Evolutionary conservation across 768 basidiomycete species (phyloP).

Genomic region (Coprinopsis marcescibilis): DNA sequence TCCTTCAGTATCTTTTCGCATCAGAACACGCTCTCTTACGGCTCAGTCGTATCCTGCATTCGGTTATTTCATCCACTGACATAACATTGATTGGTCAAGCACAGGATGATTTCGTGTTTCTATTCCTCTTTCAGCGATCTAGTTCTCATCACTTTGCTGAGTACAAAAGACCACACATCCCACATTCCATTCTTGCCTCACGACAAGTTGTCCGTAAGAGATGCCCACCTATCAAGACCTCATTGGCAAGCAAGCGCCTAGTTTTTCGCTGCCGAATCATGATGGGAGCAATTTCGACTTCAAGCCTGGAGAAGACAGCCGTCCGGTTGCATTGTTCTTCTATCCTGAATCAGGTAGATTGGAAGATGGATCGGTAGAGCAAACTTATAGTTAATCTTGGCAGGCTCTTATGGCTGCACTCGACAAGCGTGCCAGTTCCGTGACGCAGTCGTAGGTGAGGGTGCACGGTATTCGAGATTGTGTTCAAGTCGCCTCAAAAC

Average conservation of each 20-base stretch:
- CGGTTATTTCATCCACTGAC: background rate
- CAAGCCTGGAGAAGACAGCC: constrained; percentile 47
- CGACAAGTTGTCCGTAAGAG: no score
- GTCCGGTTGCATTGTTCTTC: constrained; percentile 73
- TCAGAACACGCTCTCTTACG: background rate
- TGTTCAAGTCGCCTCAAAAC: no score
- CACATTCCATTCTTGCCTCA: no score
- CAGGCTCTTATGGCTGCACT: constrained; percentile 74
- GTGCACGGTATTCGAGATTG: background rate
- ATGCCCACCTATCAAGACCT: constrained; percentile 19
- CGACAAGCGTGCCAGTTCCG: constrained; percentile 80
- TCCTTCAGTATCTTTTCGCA: background rate
- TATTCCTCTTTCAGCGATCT: background rate
- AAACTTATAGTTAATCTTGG: background rate
- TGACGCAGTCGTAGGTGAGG: constrained; percentile 64
- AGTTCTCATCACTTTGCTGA: no score
- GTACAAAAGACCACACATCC: no score
- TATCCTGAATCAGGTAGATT: constrained; percentile 61
- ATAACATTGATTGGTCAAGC: background rate
- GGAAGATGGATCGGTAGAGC: background rate
- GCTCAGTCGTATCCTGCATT: background rate
- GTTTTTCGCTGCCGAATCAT: constrained; percentile 58
- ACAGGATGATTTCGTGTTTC: background rate
- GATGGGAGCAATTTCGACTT: constrained; percentile 58
- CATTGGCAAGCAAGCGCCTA: constrained; percentile 60